Base-by-base conservation (phyloP, 768 basidiomycete species). In the Rhizopogon roseolus region DNA sequence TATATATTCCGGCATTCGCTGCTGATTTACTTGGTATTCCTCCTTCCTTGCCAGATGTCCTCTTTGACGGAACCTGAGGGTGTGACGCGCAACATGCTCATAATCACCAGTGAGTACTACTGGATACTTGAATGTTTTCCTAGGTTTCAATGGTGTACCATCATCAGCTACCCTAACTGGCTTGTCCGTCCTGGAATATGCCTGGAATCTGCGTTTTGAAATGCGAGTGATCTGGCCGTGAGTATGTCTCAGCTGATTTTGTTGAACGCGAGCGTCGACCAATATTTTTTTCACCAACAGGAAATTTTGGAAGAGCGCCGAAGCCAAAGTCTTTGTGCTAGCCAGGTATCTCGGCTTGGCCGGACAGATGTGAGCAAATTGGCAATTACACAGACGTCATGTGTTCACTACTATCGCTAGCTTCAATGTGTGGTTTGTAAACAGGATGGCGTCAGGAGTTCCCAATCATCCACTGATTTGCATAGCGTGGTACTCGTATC, bases 351-450 rank as follows among this genome's bases (percentile, higher is more conserved):
- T 45, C 0, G 65, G 63, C 3, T 4, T 65, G 13, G 40, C 16
- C 1, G 52, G 63, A 25, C 65, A 64, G 44, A 51, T 57, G 65
- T 66, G 27, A 42, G 65, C 39, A 3, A 2, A 27, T 27, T 14
- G 3, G 11, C 17, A 27, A 5, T 16, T 50, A 22, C 37, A 6
- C 9, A 10, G n/a, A 29, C n/a, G 27, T 11, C 25, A 4, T 13
- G 9, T 25, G 17, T n/a, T 41, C 14, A 41, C 22, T 29, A 3
- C 7, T 9, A 41, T 29, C 19, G 25, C 36, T 40, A 66, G 65
- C 19, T 64, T 54, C 6, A 66, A 61, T 27, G 41, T 66, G 19
- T 54, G 41, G 39, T 66, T 66, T 37, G 42, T 56, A 3, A 39
- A 56, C 14, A 63, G 65, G 13, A 63, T 66, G 57, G 50, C 50